These are phyloP conservation scores for Paramecium octaurelia DNA, from an alignment of 73 alveolate species.

Conservation along the genomic window DNA sequence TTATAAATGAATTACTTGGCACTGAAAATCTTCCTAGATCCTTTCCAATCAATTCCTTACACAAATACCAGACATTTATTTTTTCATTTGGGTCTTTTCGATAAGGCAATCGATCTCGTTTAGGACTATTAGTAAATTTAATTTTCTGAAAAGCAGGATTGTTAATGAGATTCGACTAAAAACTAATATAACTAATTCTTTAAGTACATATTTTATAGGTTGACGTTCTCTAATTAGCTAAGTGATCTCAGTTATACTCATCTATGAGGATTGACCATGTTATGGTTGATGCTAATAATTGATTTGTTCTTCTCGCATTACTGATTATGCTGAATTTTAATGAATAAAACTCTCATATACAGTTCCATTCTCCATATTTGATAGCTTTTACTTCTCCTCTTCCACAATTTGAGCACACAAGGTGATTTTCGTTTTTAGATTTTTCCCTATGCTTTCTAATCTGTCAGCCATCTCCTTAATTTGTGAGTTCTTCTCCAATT, in stretches of 20 bases:
- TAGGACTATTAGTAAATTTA: not conserved
- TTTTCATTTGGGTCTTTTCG: constrained; percentile 62
- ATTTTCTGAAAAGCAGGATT: constrained; percentile 42
- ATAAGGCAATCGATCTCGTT: constrained; percentile 42
- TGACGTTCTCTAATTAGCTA: not conserved
- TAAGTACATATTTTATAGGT: constrained; percentile 48
- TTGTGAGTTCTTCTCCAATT: constrained; percentile 18
- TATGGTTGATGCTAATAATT: not conserved
- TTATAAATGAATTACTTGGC: constrained; percentile 38
- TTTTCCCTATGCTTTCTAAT: constrained; percentile 13
- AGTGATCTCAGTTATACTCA: not conserved
- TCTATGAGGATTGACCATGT: not conserved
- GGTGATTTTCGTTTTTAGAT: constrained; percentile 5
- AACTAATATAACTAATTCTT: not conserved
- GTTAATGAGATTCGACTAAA: not conserved
- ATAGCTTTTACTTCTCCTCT: constrained; percentile 20
- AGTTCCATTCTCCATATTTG: constrained; percentile 12
- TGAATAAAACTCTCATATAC: constrained; percentile 11
- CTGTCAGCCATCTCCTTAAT: not conserved
- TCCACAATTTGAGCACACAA: not conserved
- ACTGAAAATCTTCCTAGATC: constrained; percentile 62
- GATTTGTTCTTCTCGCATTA: not conserved
- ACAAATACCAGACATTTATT: constrained; percentile 54
- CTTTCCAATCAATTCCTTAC: constrained; percentile 64
- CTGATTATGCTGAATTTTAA: not conserved